Evolutionary conservation across 1,284 basidiomycete genomes (phyloP).

Genomic region (Ustilago esculenta): DNA sequence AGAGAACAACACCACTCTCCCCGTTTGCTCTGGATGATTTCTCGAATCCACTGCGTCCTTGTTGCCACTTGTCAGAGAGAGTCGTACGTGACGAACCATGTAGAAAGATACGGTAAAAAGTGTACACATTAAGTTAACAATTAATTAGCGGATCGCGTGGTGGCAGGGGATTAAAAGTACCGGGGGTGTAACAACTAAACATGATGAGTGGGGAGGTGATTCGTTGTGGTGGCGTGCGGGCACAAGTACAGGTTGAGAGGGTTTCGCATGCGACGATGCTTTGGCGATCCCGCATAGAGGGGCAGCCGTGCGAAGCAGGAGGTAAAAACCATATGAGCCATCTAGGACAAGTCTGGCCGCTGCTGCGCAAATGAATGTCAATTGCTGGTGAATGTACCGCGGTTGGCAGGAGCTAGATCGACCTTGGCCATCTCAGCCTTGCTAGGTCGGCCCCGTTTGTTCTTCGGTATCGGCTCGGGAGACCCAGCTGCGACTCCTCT

Average conservation of each 20-base stretch:
- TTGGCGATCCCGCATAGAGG: no score
- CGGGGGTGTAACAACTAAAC: not conserved
- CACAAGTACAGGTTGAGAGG: conserved; percentile 9
- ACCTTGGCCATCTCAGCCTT: conserved; percentile 31
- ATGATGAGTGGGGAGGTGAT: no score
- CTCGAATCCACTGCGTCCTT: no score
- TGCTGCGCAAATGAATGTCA: conserved; percentile 14
- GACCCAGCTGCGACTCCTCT: conserved; percentile 8
- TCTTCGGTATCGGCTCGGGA: conserved; percentile 26
- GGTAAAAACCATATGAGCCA: no score
- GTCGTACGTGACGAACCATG: conserved; percentile 1
- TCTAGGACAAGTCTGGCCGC: conserved; percentile 23
- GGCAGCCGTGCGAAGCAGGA: no score
- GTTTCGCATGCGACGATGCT: no score
- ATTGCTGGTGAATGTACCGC: conserved; percentile 7
- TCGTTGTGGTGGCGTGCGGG: not conserved
- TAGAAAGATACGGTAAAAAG: conserved; percentile 10
- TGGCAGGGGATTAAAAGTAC: not conserved
- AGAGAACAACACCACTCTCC: conserved; percentile 43
- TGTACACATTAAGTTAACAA: conserved; percentile 26
- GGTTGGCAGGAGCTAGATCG: not conserved
- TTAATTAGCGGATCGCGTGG: conserved; percentile 11
- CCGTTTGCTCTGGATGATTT: conserved; percentile 47
- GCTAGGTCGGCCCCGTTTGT: conserved; percentile 43
- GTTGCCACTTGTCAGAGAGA: not conserved